Evolutionary conservation across 2,329 filamentous ascomycete genomes (phyloP).

Genomic region (Fusarium circinatum): DNA sequence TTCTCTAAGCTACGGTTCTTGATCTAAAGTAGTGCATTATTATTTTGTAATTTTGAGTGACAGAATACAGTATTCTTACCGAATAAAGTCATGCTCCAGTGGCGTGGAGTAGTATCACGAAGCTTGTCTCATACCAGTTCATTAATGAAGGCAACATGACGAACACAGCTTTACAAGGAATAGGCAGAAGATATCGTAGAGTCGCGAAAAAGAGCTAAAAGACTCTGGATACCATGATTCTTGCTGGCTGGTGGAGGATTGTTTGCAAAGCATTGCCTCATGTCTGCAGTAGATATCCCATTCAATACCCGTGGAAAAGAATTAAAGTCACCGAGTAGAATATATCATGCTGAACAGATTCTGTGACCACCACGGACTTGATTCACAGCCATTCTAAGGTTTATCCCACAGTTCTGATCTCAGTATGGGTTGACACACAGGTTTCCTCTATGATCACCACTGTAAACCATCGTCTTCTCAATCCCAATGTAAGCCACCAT

Average conservation of each 20-base stretch:
- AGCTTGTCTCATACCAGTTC: neutral
- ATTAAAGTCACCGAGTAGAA: neutral
- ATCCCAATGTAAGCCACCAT: neutral
- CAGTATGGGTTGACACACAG: neutral
- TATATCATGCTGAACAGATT: neutral
- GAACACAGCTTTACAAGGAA: no score
- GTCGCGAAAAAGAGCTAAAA: neutral
- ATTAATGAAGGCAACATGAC: neutral
- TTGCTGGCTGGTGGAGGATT: neutral
- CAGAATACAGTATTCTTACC: neutral
- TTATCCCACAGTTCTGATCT: neutral
- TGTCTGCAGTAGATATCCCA: neutral
- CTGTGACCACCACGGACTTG: neutral
- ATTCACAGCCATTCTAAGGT: neutral
- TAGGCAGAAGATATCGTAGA: neutral
- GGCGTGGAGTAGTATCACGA: neutral
- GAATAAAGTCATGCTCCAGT: neutral
- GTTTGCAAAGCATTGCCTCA: neutral
- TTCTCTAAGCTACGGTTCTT: neutral
- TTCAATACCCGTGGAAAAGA: neutral
- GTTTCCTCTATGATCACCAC: neutral
- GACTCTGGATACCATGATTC: neutral
- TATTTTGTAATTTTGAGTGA: neutral
- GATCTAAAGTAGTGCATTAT: neutral
- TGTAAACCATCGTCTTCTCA: no score